Conservation (phyloP, 2,329 filamentous ascomycete species). For the Ophiostoma angusticollis region DNA sequence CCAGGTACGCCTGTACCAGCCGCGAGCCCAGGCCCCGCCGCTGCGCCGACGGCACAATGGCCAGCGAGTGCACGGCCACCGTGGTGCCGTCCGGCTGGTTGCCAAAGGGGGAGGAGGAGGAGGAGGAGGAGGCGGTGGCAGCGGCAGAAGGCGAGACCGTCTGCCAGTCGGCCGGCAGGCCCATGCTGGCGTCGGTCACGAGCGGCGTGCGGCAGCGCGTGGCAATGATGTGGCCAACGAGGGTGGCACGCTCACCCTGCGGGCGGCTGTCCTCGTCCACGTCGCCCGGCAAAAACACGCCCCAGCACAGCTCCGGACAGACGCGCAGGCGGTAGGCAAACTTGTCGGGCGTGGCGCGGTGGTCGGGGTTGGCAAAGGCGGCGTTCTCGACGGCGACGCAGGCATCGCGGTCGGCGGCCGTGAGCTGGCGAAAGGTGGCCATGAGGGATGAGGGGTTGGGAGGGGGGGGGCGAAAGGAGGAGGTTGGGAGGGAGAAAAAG, state of each 20-base stretch:
- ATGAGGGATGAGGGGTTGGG: slow-evolving; percentile 2
- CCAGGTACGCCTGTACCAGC: slow-evolving; percentile 63
- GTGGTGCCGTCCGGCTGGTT: slow-evolving; percentile 64
- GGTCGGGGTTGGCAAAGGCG: slow-evolving; percentile 35
- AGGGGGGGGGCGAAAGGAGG: background rate
- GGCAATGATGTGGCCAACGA: slow-evolving; percentile 67
- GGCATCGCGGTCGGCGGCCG: slow-evolving; percentile 49
- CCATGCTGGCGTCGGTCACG: slow-evolving; percentile 69
- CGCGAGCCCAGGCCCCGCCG: slow-evolving; percentile 60
- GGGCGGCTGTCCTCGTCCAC: no score
- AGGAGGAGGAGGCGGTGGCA: slow-evolving; percentile 21
- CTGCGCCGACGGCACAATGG: slow-evolving; percentile 64
- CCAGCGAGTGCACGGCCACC: slow-evolving; percentile 70
- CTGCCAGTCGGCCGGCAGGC: slow-evolving; percentile 54
- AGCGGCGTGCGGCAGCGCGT: slow-evolving; percentile 52
- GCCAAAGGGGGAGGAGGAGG: slow-evolving; percentile 39
- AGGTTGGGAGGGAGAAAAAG: background rate
- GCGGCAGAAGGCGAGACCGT: slow-evolving; percentile 30
- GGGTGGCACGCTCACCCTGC: no score
- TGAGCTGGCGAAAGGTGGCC: slow-evolving; percentile 57
- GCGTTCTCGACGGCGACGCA: slow-evolving; percentile 42
- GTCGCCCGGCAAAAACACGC: slow-evolving; percentile 43
- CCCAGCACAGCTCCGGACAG: slow-evolving; percentile 66
- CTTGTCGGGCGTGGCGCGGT: slow-evolving; percentile 42
- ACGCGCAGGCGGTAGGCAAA: slow-evolving; percentile 62